Evolutionary conservation across 169 alveolate genomes (phyloP), one percentile per base, ranked within the genome.

Genomic region (Babesia microti): DNA sequence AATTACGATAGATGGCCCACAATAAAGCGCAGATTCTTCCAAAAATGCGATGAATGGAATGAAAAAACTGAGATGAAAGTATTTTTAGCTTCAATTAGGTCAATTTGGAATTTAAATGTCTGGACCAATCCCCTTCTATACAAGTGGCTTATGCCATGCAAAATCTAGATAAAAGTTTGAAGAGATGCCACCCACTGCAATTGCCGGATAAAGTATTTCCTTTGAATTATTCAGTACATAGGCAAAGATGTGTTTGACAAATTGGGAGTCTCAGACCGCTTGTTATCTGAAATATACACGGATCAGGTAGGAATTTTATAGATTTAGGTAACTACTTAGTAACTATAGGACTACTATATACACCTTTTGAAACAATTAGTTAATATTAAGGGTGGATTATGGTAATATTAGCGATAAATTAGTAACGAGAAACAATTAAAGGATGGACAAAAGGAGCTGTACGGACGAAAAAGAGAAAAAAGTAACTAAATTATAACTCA

Each of bases 11-110:
- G 26, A 4, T 28, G 53, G 3, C 61, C 69, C 21, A 40, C 33
- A 39, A 22, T 59, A 9, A 51, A 70, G n/a, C 29, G 12, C 11
- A 22, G n/a, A 4, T 42, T 65, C 21, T 32, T 65, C n/a, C 48
- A 46, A 18, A 18, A 56, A 3, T 22, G 53, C 49, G 76, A 65
- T 21, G 42, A 46, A 35, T 53, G 59, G 65, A 65, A 65, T 41
- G 59, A 65, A 26, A 55, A 41, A 21, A 54, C 76, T 12, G 50
- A 29, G 39, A 27, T 45, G 37, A 65, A 65, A 43, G 61, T 51
- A 23, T 18, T 48, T 27, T 2, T 5, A 7, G n/a, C 7, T 32
- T 17, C 6, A 0, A 18, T 4, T 42, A 51, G 61, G 70, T 65
- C 6, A 57, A 65, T 44, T 47, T 33, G 21, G 39, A 68, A 12